Evolutionary conservation across 176 grass and related monocot genomes (phyloP), one percentile per base, ranked within the genome.

Genomic region (Eremochloa ophiuroides): DNA sequence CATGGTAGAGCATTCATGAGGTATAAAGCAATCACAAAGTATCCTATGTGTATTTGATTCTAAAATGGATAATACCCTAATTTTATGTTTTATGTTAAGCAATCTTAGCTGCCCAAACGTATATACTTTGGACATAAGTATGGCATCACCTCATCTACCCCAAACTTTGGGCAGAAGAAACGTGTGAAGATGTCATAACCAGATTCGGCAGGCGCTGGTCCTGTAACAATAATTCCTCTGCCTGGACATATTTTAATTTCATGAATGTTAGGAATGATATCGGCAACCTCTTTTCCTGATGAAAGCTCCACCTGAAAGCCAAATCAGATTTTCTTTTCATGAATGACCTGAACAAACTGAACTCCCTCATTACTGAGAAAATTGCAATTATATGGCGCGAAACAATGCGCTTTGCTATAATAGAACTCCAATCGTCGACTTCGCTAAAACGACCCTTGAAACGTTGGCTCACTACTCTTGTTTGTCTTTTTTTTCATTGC

Each of bases 131-230:
- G 40, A 63, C 42, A 83, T 59, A 64, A 53, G 35, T 47, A 55
- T 20, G 35, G 1, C 14, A 73, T 89, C 86, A 97, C 94, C 94
- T 97, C 91, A 82, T 84, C 50, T 75, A 97, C 0, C 9, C 91
- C 91, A 34, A 89, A 69, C 77, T 93, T 93, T 43, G 91, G 91
- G 70, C 75, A 81, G 79, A 93, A 89, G 39, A 80, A 92, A 46
- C 91, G 91, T 25, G 74, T 90, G 71, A 92, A 97, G 28, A 94
- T 92, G 71, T 97, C 91, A 74, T 86, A 94, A 76, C 61, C 89
- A 88, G 91, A 97, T 78, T 73, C 89, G 80, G 61, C 37, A 30
- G 91, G 84, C 28, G 91, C 91, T 33, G 77, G 77, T 48, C 89
- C 91, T 47, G 94, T 97, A 66, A 94, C 7, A 67, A 91, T 79